Evolutionary conservation across 495 filamentous ascomycete genomes (phyloP).

Genomic region (Evansstolkia leycettana): DNA sequence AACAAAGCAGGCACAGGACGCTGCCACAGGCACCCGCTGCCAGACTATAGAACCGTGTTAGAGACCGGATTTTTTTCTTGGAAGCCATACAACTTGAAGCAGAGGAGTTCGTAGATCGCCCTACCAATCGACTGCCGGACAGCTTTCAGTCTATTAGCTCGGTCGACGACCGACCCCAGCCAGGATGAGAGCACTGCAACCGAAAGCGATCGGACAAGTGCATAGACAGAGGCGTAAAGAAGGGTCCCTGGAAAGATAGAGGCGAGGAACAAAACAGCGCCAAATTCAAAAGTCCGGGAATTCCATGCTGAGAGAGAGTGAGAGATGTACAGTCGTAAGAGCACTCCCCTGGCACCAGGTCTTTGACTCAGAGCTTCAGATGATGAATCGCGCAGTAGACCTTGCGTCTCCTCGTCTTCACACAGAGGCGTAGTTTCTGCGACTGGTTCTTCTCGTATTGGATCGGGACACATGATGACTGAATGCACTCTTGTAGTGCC

Average conservation of each 20-base stretch:
- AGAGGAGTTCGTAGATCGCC: conserved; percentile 11
- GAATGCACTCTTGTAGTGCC: no score
- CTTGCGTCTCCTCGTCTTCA: no score
- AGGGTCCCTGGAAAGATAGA: conserved; percentile 43
- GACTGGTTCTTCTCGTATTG: no score
- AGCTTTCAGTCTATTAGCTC: conserved; percentile 33
- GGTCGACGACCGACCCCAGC: conserved; percentile 34
- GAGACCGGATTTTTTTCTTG: background rate
- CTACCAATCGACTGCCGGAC: conserved; percentile 37
- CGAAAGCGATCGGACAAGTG: conserved; percentile 18
- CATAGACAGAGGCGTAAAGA: conserved; percentile 30
- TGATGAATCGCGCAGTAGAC: no score
- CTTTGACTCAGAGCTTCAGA: no score
- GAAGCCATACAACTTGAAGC: background rate
- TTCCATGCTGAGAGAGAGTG: conserved; percentile 64
- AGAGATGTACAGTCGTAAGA: conserved; percentile 37
- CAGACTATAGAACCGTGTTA: conserved; percentile 13
- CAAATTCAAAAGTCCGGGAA: conserved; percentile 56
- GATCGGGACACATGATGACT: no score
- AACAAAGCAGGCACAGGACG: conserved; percentile 24
- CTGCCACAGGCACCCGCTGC: conserved; percentile 26
- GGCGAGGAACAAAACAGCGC: conserved; percentile 49
- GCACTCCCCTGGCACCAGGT: conserved; percentile 4
- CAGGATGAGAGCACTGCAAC: conserved; percentile 23
- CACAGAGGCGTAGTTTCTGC: no score